phyloP scores from a whole-genome alignment of 805 yeast genomes.

The Candida andamanensis region DNA sequence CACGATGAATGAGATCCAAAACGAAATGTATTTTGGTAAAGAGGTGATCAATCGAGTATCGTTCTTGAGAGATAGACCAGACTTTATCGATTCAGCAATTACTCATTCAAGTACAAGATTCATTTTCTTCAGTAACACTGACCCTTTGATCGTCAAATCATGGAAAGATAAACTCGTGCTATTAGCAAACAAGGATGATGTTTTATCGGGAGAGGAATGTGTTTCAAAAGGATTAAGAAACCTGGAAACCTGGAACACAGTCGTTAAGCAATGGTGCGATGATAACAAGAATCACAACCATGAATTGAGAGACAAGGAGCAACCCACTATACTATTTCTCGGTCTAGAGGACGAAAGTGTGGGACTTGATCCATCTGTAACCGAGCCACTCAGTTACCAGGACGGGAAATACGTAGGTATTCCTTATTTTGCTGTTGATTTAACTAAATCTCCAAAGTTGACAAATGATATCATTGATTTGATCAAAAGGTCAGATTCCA shows the following conservation, averaged over 20 bases:
- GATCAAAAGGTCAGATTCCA: constrained; percentile 3
- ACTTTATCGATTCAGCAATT: constrained; percentile 45
- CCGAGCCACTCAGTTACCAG: constrained; percentile 20
- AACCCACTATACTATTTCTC: constrained; percentile 38
- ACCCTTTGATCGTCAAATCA: constrained; percentile 28
- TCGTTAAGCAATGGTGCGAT: constrained; percentile 20
- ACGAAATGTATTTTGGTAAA: constrained; percentile 38
- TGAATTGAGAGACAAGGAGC: constrained; percentile 33
- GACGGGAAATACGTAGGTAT: constrained; percentile 50
- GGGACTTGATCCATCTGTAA: constrained; percentile 26
- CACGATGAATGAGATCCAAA: constrained; percentile 13
- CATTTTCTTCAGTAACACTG: constrained; percentile 33
- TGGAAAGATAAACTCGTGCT: constrained; percentile 26
- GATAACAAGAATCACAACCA: constrained; percentile 32
- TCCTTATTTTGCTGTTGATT: constrained; percentile 62
- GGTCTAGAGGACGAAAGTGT: constrained; percentile 45
- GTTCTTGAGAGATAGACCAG: constrained; percentile 53
- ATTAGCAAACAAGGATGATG: constrained; percentile 33
- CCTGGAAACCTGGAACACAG: constrained; percentile 13
- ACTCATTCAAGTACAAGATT: constrained; percentile 45
- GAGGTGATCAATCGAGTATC: constrained; percentile 60
- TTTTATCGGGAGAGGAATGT: constrained; percentile 13
- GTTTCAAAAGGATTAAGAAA: constrained; percentile 18
- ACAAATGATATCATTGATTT: constrained; percentile 26
- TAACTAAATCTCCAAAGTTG: constrained; percentile 42